Evolutionary conservation across 352 stramenopile species (phyloP), one percentile per base, ranked within the genome.

Genomic region (Phytophthora kernoviae): DNA sequence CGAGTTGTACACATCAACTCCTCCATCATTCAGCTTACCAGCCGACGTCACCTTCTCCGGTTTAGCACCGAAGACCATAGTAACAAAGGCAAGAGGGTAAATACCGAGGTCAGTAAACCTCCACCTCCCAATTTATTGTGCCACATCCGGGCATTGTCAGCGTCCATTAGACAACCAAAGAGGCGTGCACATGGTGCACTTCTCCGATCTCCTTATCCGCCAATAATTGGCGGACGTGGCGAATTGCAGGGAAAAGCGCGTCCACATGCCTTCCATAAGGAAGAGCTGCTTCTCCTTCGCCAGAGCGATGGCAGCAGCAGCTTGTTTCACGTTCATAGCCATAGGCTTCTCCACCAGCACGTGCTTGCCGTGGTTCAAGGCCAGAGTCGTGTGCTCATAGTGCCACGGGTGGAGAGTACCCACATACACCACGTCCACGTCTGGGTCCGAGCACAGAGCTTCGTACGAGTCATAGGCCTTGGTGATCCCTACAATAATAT

Each of bases 341-440:
- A 96, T 91, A 2, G 89, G 91, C 55, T 97, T 97, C 66, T 97
- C 91, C 26, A 97, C 75, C 8, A 97, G 70, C 32, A 96, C 84
- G 66, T 97, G 87, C 50, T 97, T 97, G 46, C 78, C 71, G 43
- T 79, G 68, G 22, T 73, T 69, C 6, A 97, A 54, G 17, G 80
- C 90, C 55, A 88, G 66, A 44, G 87, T 47, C 22, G 81, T 77
- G 59, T 91, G 79, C 30, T 75, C 65, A 49, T 75, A 79, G 65
- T 96, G 88, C 62, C 87, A 83, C 20, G 76, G 71, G 66, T 97
- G 87, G 14, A 97, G 55, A 54, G 90, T 96, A 18, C 84, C 90
- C 26, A 97, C 73, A 70, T 97, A 97, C 22, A 96, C 79, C 47
- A 96, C 80, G 48, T 97, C 85, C 24, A 97, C 81, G 2, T 85